Percentiles rank a stretch among this genome's conserved stretches.
phyloP scores from a whole-genome alignment of 108 stramenopile genomes.

The Licmophora abbreviata region DNA sequence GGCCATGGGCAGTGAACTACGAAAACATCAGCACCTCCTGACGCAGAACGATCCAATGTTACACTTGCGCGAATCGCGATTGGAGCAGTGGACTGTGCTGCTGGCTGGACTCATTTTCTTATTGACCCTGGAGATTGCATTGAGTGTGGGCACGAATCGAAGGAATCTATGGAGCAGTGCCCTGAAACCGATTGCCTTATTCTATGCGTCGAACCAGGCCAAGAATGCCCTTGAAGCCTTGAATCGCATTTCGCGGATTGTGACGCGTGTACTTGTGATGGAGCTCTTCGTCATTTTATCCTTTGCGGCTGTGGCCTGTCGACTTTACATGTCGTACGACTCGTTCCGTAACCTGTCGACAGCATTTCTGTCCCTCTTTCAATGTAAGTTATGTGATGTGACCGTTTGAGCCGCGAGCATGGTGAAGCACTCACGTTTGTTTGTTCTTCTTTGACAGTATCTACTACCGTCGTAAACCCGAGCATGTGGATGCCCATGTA shows the following conservation, averaged over 20 bases:
- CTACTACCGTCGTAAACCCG: slow-evolving; percentile 51
- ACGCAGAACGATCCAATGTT: too few relatives aligned
- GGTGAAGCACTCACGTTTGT: not conserved
- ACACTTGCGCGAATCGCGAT: not conserved
- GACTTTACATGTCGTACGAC: slow-evolving; percentile 14
- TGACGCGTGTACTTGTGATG: slow-evolving; percentile 37
- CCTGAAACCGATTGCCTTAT: slow-evolving; percentile 49
- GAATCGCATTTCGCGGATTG: slow-evolving; percentile 23
- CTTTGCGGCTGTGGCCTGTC: slow-evolving; percentile 41
- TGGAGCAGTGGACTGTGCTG: not conserved
- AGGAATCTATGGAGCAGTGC: slow-evolving; percentile 14
- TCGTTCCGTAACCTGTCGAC: slow-evolving; percentile 6
- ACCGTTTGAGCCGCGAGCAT: not conserved
- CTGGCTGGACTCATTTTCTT: not conserved
- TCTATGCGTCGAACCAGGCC: slow-evolving; percentile 35
- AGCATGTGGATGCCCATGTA: slow-evolving; percentile 61
- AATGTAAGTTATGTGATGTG: slow-evolving; percentile 7
- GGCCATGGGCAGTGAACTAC: not conserved
- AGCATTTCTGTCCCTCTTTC: slow-evolving; percentile 1
- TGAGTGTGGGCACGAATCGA: slow-evolving; percentile 4
- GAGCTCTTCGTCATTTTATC: slow-evolving; percentile 39
- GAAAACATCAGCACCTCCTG: not conserved
- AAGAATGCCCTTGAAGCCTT: slow-evolving; percentile 41
- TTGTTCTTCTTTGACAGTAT: slow-evolving; percentile 21
- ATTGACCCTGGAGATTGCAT: not conserved